phyloP scores from a whole-genome alignment of 306 rosid genomes.

The Psophocarpus tetragonolobus region DNA sequence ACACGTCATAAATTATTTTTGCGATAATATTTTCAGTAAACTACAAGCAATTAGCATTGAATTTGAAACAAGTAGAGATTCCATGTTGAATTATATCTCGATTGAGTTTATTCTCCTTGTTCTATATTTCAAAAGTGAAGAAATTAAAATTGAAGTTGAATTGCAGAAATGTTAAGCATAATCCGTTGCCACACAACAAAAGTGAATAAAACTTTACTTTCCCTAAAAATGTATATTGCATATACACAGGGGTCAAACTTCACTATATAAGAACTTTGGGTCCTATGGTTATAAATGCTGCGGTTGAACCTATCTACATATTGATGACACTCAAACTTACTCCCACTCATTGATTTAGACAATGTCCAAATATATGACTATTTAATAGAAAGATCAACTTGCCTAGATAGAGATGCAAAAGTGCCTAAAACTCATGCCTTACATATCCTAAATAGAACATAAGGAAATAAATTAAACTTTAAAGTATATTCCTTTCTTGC shows the following conservation, averaged over 20 bases:
- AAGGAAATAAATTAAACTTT: slow-evolving; percentile 38
- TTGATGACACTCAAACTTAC: slow-evolving; percentile 12
- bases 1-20: not conserved
- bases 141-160: slow-evolving; percentile 4
- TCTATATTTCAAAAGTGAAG: slow-evolving; percentile 14
- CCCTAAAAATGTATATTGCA: too few relatives aligned
- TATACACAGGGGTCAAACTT: slow-evolving; percentile 2
- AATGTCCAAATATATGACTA: not conserved
- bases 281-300: slow-evolving; percentile 1
- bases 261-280: not conserved
- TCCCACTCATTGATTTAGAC: not conserved
- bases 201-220: not conserved
- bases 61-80: not conserved
- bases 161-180: not conserved
- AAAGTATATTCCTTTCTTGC: slow-evolving; percentile 49
- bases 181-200: not conserved
- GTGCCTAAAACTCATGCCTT: slow-evolving; percentile 28
- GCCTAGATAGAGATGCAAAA: slow-evolving; percentile 28
- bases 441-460: slow-evolving; percentile 28
- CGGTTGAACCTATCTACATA: slow-evolving; percentile 11
- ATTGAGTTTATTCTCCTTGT: slow-evolving; percentile 22
- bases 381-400: slow-evolving; percentile 18
- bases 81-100: not conserved
- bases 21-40: not conserved
- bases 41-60: not conserved